A percentile compares a stretch with the other conserved stretches of the same genome.
Conservation (phyloP, 2,329 filamentous ascomycete species). For the Uncinocarpus reesii region DNA sequence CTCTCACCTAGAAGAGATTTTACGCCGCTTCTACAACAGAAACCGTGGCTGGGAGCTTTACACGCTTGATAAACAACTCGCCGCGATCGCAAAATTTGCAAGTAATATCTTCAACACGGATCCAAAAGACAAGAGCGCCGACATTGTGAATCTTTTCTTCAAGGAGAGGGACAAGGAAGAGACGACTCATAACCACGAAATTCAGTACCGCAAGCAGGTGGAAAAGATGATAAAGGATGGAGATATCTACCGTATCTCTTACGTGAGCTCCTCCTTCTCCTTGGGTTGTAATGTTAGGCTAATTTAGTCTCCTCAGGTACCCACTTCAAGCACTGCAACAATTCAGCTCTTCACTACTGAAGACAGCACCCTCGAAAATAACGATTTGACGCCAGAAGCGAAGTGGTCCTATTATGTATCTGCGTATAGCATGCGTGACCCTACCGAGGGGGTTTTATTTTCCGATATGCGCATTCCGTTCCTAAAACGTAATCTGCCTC, state of each 20-base stretch:
- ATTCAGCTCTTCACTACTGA: conserved; percentile 81
- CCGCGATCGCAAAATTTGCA: conserved; percentile 68
- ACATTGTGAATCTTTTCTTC: conserved; percentile 80
- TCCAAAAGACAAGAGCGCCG: conserved; percentile 82
- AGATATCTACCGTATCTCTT: conserved; percentile 81
- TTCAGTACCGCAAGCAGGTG: conserved; percentile 80
- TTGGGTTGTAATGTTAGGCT: conserved; percentile 3
- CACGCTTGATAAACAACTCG: conserved; percentile 79
- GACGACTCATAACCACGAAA: conserved; percentile 81
- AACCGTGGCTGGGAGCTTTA: conserved; percentile 81
- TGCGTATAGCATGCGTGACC: conserved; percentile 77
- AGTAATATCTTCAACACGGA: conserved; percentile 76
- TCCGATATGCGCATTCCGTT: conserved; percentile 58
- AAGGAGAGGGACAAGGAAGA: conserved; percentile 69
- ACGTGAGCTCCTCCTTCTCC: conserved; percentile 53
- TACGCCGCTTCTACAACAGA: conserved; percentile 83
- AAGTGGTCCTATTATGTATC: conserved; percentile 94
- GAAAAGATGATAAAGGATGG: conserved; percentile 89
- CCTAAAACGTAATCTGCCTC: conserved; percentile 60
- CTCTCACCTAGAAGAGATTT: conserved; percentile 72
- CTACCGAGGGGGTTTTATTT: conserved; percentile 66
- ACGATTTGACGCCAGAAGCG: conserved; percentile 52
- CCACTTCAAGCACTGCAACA: conserved; percentile 56
- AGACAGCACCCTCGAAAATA: conserved; percentile 65
- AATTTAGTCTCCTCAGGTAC: conserved; percentile 43